Conservation (phyloP, 2,329 filamentous ascomycete species). For the Ilyonectria sp. region DNA sequence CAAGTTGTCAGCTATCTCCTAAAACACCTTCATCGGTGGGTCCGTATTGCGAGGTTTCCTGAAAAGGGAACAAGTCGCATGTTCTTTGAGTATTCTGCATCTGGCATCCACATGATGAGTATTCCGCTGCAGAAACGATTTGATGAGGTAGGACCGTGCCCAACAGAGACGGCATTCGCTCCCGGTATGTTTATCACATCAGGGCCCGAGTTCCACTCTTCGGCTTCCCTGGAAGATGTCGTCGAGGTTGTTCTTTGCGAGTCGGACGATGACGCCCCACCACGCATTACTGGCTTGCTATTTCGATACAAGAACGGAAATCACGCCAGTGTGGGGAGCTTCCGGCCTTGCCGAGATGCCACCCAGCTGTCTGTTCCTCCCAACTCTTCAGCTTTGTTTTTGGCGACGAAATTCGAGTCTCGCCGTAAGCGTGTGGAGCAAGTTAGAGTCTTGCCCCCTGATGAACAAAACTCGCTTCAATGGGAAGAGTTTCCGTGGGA, state of each 20-base stretch:
- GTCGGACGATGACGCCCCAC: neutral
- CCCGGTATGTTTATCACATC: neutral
- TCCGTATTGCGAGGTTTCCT: neutral
- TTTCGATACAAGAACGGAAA: constrained; percentile 13
- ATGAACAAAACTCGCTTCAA: too few relatives aligned
- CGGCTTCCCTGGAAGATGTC: constrained; percentile 4
- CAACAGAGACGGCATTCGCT: neutral
- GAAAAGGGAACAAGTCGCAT: neutral
- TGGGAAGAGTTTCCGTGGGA: neutral
- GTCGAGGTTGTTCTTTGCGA: constrained; percentile 5
- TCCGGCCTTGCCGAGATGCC: neutral
- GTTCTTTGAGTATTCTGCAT: neutral
- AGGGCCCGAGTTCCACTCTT: neutral
- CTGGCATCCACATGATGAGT: neutral
- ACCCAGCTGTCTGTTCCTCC: neutral
- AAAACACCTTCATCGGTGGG: neutral
- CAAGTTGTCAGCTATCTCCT: neutral
- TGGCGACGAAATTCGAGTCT: neutral
- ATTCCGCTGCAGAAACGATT: neutral
- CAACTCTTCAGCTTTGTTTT: neutral
- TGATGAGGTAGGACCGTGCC: neutral
- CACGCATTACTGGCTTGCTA: constrained; percentile 4
- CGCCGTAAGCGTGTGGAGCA: neutral
- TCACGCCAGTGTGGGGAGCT: constrained; percentile 1
- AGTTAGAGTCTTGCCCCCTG: neutral